Evolutionary conservation across 345 rosid species (phyloP).

Genomic region (Mercurialis annua): DNA sequence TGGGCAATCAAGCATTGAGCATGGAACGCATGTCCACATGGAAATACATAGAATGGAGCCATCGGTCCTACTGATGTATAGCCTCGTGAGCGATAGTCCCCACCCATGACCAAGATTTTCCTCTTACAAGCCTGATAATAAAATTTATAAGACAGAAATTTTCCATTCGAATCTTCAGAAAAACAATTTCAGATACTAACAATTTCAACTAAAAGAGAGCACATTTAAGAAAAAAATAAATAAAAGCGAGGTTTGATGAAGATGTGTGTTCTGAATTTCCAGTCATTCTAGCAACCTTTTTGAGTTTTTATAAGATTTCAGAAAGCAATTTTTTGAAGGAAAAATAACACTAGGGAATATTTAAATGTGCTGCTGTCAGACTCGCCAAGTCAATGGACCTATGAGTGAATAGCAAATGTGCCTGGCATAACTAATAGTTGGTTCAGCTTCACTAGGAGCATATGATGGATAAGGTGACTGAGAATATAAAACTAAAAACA

Average conservation of each 20-base stretch:
- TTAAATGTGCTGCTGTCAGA: too few relatives aligned
- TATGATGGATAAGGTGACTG: neutral
- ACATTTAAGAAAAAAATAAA: neutral
- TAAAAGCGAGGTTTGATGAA: neutral
- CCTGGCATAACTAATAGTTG: neutral
- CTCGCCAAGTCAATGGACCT: too few relatives aligned
- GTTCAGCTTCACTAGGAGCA: conserved; percentile 2
- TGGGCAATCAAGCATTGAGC: conserved; percentile 85
- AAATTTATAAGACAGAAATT: conserved; percentile 4
- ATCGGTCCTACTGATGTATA: conserved; percentile 79
- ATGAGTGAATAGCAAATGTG: too few relatives aligned
- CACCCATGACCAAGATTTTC: conserved; percentile 63
- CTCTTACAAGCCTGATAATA: conserved; percentile 65
- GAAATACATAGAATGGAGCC: conserved; percentile 94
- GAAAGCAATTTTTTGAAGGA: neutral
- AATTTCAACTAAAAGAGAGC: neutral
- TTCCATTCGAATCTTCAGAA: neutral
- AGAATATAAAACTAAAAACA: neutral
- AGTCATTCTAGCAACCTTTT: neutral
- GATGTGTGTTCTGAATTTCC: neutral
- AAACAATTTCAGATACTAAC: neutral
- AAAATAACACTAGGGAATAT: neutral
- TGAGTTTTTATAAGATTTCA: neutral
- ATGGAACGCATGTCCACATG: conserved; percentile 94
- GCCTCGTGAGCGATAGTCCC: conserved; percentile 64